Base-by-base conservation (phyloP, 805 yeast genomes). In the Nakazawaea wyomingensis region DNA sequence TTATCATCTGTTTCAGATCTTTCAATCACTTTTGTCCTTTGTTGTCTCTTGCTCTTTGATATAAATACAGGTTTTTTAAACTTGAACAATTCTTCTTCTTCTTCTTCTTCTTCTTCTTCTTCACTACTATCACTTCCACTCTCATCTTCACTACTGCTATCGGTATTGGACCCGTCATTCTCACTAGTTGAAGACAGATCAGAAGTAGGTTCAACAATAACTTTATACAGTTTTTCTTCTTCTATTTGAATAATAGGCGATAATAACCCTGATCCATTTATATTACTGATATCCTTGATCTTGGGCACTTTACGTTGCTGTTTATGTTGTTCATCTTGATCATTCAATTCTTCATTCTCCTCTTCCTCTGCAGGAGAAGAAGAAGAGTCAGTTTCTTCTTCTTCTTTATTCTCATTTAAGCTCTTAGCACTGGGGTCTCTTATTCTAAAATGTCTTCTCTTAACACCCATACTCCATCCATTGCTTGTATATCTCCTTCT, bases 11-110 rank as follows among this genome's bases (percentile, higher is more conserved):
- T n/a, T n/a, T n/a, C n/a, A n/a, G n/a, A n/a, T n/a, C n/a, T n/a
- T n/a, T n/a, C n/a, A n/a, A n/a, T n/a, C n/a, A n/a, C n/a, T n/a
- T n/a, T n/a, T n/a, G n/a, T n/a, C n/a, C n/a, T n/a, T n/a, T n/a
- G n/a, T n/a, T n/a, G 14, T 35, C 47, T n/a, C 38, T 43, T 47
- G 41, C 40, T 43, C 38, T 50, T 53, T 30, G 50, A 46, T 21
- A 52, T 46, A 47, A 55, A 54, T 27, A 57, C 53, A 4, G 62
- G 63, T 22, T 50, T 59, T 14, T n/a, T n/a, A n/a, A 49, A 41
- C 34, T 53, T 29, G 13, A 18, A 3, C 22, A 35, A 9, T 34
- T 41, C 20, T 40, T 49, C 17, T 43, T 42, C 14, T 37, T 48
- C 32, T 39, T 36, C 36, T 38, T 39, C 46, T 24, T 24, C 11